Evolutionary conservation across 495 filamentous ascomycete species (phyloP), one percentile per base, ranked within the genome.

Genomic region (Trichoderma erinaceum): DNA sequence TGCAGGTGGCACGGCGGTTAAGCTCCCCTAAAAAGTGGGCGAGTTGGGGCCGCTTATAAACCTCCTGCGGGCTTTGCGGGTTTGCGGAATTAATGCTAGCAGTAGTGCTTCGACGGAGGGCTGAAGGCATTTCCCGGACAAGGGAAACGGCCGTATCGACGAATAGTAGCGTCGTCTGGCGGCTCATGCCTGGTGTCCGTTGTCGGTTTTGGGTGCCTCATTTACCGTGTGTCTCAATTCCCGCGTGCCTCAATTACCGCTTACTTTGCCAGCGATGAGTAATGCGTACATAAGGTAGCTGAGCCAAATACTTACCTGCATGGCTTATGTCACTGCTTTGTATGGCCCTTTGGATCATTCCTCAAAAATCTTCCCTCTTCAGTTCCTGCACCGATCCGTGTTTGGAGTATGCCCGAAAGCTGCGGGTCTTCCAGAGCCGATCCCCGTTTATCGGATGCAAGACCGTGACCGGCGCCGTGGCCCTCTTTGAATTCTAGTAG

Each of bases 1-100:
- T 38, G 5, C 35, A 38, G 35, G 8, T 38, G 7, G 35, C 35
- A 38, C 35, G 35, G 35, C 35, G 35, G n/a, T n/a, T 25, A 16
- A 56, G 15, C 50, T 56, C 50, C 50, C 50, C 10, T 56, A 23
- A 56, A 56, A 56, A 56, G 50, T 56, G 50, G 50, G 50, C n/a
- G 23, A 56, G 50, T n/a, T 56, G 50, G 50, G 23, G 50, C 50
- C 23, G 50, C 50, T 56, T 56, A 56, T 56, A 56, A 56, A 56
- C 50, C 50, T 4, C 50, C 1, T 21, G 18, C 50, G 50, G 50
- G 50, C 23, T 56, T 56, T 56, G 50, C 50, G 50, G 23, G 50
- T n/a, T 25, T 56, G 50, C 50, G 50, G 44, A 56, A 56, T 56
- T 56, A 25, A 23, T 56, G 4, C 50, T 25, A 16, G 44, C 44